Base-by-base conservation (phyloP, 2,329 filamentous ascomycete species). In the Stenocarpella maydis region DNA sequence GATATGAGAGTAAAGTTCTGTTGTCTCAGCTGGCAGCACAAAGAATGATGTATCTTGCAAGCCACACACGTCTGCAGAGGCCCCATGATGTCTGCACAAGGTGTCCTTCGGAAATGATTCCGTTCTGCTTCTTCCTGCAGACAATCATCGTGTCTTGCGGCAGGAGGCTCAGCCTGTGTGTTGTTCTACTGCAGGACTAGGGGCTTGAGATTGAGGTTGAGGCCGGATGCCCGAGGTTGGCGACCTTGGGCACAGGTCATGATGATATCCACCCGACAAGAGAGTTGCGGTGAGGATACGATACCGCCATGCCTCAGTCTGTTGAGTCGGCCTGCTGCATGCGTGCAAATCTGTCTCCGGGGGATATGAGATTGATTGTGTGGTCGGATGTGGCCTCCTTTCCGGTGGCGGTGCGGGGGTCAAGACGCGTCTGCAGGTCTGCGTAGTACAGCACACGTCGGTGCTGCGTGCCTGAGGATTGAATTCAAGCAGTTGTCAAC, bases 251-350 rank as follows among this genome's bases (percentile, higher is more conserved):
- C 41, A 63, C 43, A n/a, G 43, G 45, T 5, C 41, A 63, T 26
- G 39, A 47, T 43, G 31, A 4, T 45, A 34, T 61, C 19, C 28
- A 43, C 15, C 58, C 31, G 31, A 37, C 19, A 37, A 8, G 4
- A 26, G n/a, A 47, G 28, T 24, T 37, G 58, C 58, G 43, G 19
- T 49, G 58, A 37, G 43, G 21, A 63, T 37, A 63, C 43, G 58
- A 63, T 7, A 19, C n/a, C n/a, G 19, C 12, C 6, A 31, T 61
- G 43, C 52, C 47, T 64, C 67, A 54, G 12, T 19, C 24, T 41
- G 39, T 52, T 47, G 52, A 55, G 58, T 65, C 49, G 55, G 67
- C 28, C 50, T 52, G 37, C 47, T 53, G 55, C 66, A 63, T 37
- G 55, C 24, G 19, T 37, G 26, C 43, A 63, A 49, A n/a, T 49